Evolutionary conservation across 306 rosid genomes (phyloP).

Genomic region (Ceratonia siliqua): DNA sequence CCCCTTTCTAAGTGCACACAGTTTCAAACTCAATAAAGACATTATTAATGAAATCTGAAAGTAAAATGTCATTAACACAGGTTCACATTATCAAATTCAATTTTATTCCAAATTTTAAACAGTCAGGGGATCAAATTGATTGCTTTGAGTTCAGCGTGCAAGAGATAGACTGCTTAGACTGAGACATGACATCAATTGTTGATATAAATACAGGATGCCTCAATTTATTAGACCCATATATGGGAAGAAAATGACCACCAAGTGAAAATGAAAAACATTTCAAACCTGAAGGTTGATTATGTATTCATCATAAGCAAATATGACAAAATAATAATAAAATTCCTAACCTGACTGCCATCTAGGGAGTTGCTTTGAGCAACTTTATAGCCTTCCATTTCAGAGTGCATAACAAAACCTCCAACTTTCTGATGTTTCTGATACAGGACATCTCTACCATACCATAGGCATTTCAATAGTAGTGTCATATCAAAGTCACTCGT

Average conservation of each 20-base stretch:
- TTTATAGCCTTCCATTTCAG: conserved; percentile 40
- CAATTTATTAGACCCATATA: neutral
- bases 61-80: neutral
- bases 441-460: conserved; percentile 50
- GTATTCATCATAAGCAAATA: neutral
- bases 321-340: conserved; percentile 10
- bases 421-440: conserved; percentile 39
- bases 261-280: conserved; percentile 15
- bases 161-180: neutral
- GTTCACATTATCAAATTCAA: neutral
- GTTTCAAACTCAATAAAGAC: neutral
- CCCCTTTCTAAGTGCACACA: neutral
- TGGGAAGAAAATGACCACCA: neutral
- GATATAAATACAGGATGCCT: neutral
- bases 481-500: conserved; percentile 48
- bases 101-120: neutral
- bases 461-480: conserved; percentile 49
- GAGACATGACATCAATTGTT: neutral
- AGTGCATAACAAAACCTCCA: conserved; percentile 36
- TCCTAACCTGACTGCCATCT: conserved; percentile 62
- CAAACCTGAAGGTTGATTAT: neutral
- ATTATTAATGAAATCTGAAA: neutral
- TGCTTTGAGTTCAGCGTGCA: neutral
- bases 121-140: neutral
- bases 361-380: conserved; percentile 41